Conservation (phyloP, 1,284 basidiomycete genomes). For the Entoloma clypeatum region DNA sequence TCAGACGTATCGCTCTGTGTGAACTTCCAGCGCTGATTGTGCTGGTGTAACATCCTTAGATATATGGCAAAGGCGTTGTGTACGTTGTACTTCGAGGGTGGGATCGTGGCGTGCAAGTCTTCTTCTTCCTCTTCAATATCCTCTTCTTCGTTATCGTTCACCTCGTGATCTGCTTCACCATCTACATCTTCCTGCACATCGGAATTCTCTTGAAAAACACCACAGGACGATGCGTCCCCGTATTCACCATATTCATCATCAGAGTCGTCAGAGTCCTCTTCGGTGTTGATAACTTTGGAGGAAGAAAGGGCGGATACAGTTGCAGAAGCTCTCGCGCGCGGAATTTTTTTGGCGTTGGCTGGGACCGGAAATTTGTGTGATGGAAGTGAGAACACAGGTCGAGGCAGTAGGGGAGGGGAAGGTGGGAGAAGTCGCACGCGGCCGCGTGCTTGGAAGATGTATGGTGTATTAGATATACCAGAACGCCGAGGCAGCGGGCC, state of each 20-base stretch:
- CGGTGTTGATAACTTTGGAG: too few relatives aligned
- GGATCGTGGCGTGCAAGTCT: conserved; percentile 18
- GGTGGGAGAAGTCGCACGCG: conserved; percentile 30
- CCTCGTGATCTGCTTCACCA: conserved; percentile 18
- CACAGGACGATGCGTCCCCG: conserved; percentile 14
- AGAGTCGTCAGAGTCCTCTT: conserved; percentile 20
- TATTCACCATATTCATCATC: conserved; percentile 20
- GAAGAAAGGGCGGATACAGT: neutral
- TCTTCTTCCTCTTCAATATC: conserved; percentile 16
- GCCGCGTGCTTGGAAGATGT: conserved; percentile 53
- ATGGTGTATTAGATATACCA: conserved; percentile 55
- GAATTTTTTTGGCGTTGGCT: conserved; percentile 1
- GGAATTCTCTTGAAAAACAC: conserved; percentile 10
- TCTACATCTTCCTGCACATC: conserved; percentile 12
- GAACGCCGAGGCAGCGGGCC: conserved; percentile 44
- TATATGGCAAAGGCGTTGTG: conserved; percentile 27
- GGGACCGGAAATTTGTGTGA: conserved; percentile 13
- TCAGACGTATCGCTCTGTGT: conserved; percentile 18
- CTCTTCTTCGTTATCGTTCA: conserved; percentile 18
- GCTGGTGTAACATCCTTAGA: conserved; percentile 24
- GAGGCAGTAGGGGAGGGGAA: conserved; percentile 26
- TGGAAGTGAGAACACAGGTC: conserved; percentile 25
- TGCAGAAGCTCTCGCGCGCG: neutral
- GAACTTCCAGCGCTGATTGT: conserved; percentile 5
- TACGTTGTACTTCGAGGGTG: conserved; percentile 27